Percentiles rank a stretch among this genome's conserved stretches.
phyloP scores from a whole-genome alignment of 805 yeast genomes.

The Torulaspora microellipsoides region DNA sequence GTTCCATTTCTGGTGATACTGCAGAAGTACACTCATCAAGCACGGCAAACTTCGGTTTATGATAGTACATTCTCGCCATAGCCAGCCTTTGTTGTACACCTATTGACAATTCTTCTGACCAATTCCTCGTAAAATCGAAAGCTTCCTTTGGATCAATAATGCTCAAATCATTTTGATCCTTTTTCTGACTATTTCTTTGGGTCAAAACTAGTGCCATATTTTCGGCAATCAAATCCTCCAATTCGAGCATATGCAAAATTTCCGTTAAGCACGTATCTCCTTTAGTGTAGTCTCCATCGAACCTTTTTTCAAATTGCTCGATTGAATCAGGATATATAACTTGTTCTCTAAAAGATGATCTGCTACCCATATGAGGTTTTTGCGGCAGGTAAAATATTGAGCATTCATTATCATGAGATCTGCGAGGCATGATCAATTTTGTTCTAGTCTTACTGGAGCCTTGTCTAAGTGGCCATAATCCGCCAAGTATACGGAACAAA shows the following conservation, averaged over 20 bases:
- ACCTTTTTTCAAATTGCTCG: slow-evolving; percentile 45
- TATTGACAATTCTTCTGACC: slow-evolving; percentile 84
- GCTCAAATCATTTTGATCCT: slow-evolving; percentile 26
- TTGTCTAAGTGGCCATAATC: slow-evolving; percentile 78
- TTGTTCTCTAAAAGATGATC: slow-evolving; percentile 70
- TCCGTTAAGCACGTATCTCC: slow-evolving; percentile 47
- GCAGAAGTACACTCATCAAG: slow-evolving; percentile 95
- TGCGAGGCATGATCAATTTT: slow-evolving; percentile 30
- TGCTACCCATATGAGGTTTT: slow-evolving; percentile 75
- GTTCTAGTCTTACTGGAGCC: slow-evolving; percentile 55
- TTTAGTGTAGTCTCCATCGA: slow-evolving; percentile 23
- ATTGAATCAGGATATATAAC: slow-evolving; percentile 80
- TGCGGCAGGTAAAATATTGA: slow-evolving; percentile 84
- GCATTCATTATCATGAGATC: slow-evolving; percentile 33
- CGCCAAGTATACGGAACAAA: slow-evolving; percentile 83
- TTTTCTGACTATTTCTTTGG: slow-evolving; percentile 10
- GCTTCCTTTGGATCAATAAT: slow-evolving; percentile 41
- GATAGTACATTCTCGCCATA: slow-evolving; percentile 88
- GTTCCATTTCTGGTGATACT: slow-evolving; percentile 86
- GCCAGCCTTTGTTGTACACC: slow-evolving; percentile 94
- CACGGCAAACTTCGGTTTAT: slow-evolving; percentile 88
- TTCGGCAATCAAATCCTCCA: slow-evolving; percentile 53
- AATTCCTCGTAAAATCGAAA: slow-evolving; percentile 64
- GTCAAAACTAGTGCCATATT: slow-evolving; percentile 38
- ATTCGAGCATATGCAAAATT: slow-evolving; percentile 52